Conservation (phyloP, 441 rosid genomes). For the Mallotus repandus region DNA sequence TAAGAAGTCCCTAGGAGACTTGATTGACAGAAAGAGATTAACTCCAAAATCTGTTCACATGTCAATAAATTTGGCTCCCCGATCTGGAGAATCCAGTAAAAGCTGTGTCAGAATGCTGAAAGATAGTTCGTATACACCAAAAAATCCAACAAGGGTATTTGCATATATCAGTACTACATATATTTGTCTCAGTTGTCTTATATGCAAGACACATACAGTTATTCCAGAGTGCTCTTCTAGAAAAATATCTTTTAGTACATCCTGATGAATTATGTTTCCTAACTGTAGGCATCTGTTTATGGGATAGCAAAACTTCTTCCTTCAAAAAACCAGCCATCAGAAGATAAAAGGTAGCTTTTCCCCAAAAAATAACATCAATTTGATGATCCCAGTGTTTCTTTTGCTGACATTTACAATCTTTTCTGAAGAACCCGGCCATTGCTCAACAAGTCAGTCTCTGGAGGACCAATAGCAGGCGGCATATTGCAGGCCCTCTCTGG, state of each 20-base stretch:
- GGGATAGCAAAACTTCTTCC: constrained; percentile 37
- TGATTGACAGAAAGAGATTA: constrained; percentile 40
- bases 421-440: constrained; percentile 36
- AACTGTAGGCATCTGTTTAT: constrained; percentile 52
- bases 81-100: constrained; percentile 32
- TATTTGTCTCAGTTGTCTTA: not conserved
- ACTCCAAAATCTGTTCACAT: constrained; percentile 42
- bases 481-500: constrained; percentile 33
- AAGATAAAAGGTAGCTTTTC: constrained; percentile 47
- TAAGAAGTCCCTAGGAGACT: constrained; percentile 32
- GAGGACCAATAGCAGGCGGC: constrained; percentile 35
- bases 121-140: constrained; percentile 36
- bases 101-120: constrained; percentile 32
- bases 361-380: not conserved
- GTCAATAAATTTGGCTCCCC: constrained; percentile 49
- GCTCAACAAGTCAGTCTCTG: constrained; percentile 40
- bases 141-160: constrained; percentile 42
- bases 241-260: not conserved
- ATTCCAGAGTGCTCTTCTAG: not conserved
- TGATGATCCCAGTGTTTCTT: constrained; percentile 12
- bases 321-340: constrained; percentile 35
- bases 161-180: not conserved
- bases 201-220: not conserved
- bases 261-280: constrained; percentile 22
- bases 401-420: constrained; percentile 17